phyloP scores from a whole-genome alignment of 345 rosid species.

The Eucalyptus shirleyi region DNA sequence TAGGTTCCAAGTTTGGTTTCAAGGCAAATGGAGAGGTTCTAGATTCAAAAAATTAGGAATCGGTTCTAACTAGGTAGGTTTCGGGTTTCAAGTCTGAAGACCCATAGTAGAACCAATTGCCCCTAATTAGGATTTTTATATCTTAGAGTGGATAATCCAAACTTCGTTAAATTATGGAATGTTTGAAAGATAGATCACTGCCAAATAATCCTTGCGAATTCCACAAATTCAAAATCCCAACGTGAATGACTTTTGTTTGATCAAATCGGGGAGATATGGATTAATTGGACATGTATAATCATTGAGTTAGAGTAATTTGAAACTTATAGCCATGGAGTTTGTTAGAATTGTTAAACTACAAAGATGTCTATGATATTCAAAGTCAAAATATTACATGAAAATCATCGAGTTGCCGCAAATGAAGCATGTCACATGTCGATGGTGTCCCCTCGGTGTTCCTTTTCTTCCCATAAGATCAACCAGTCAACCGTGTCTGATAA shows the following conservation, averaged over 20 bases:
- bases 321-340: not conserved
- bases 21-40: accelerated
- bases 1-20: too few relatives aligned
- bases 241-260: not conserved
- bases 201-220: not conserved
- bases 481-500: not conserved
- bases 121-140: too few relatives aligned
- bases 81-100: accelerated
- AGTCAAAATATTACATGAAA: not conserved
- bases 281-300: accelerated
- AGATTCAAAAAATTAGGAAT: accelerated
- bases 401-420: not conserved
- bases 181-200: not conserved
- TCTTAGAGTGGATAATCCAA: not conserved
- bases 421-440: not conserved
- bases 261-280: not conserved
- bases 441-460: not conserved
- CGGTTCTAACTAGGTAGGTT: accelerated
- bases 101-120: accelerated
- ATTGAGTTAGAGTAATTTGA: not conserved
- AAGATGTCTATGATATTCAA: not conserved
- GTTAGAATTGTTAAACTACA: not conserved
- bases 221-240: not conserved
- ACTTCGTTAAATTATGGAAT: not conserved
- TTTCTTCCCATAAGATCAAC: not conserved